Percentiles rank a stretch among this genome's conserved stretches.
phyloP scores from a whole-genome alignment of 345 rosid species.

The Fremontodendron californicum region DNA sequence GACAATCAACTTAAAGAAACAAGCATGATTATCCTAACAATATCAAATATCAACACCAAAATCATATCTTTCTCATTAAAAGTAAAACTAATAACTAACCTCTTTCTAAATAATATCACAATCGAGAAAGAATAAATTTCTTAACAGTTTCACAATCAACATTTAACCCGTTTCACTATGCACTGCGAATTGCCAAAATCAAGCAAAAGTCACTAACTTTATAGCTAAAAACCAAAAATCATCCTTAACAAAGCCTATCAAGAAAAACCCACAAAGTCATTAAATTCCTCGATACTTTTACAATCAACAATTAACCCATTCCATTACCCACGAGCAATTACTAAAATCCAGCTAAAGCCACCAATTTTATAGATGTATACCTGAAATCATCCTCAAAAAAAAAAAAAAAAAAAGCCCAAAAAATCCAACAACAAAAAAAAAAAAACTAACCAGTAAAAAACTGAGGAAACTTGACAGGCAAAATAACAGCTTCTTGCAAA shows the following conservation, averaged over 20 bases:
- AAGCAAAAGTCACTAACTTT: background rate
- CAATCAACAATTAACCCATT: background rate
- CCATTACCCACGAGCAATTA: background rate
- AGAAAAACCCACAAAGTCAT: background rate
- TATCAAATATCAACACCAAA: background rate
- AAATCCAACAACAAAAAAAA: background rate
- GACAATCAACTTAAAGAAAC: background rate
- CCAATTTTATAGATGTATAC: background rate
- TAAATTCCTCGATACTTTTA: background rate
- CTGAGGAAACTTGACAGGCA: slow-evolving; percentile 82
- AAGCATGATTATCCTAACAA: background rate
- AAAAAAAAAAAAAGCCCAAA: background rate
- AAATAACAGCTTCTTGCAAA: slow-evolving; percentile 80
- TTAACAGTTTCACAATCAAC: background rate
- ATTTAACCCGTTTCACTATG: background rate
- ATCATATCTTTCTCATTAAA: background rate
- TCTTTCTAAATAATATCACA: background rate
- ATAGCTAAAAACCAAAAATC: background rate
- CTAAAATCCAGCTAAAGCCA: background rate
- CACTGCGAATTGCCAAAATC: background rate
- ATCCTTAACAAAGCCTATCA: background rate
- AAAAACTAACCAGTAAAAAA: slow-evolving; percentile 59
- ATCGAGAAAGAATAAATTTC: background rate
- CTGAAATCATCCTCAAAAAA: background rate
- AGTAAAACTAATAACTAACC: background rate